Base-by-base conservation (phyloP, 2,329 filamentous ascomycete species). In the Fusarium sp. region DNA sequence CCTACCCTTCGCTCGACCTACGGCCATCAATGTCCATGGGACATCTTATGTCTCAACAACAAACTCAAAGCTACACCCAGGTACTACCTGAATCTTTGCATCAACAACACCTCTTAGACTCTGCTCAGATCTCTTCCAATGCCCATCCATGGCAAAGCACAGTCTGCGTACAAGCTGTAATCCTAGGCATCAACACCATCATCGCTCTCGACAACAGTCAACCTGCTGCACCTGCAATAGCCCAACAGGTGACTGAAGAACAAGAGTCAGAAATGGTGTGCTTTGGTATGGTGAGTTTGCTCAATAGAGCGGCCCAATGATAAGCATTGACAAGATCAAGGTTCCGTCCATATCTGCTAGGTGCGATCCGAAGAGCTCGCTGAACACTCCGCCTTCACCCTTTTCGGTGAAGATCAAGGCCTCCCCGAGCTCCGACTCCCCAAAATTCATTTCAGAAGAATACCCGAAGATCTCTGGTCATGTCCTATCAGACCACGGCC, bases 201-300 rank as follows among this genome's bases (percentile, higher is more conserved):
- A 2, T 24, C 4, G 6, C 24, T 5, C 41, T 24, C 3, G 8
- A 60, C 18, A 16, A n/a, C 13, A n/a, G 9, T 7, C 10, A 8
- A 1, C 16, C 29, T 3, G 7, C 48, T 20, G 7, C 14, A 10
- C 9, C n/a, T 10, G 6, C 54, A 16, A 4, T 9, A 20, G 8
- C 6, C 7, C 48, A 33, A 11, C 11, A 29, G 9, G 13, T 5
- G 7, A 8, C 22, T 2, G 8, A 35, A 0, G 18, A 56, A 8
- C 2, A 0, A 3, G 22, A 3, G 4, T 10, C 18, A 1, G 54
- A 13, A 1, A 50, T 11, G 6, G 68, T 72, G 2, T 75, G 73
- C 27, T 75, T 74, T 24, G 71, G 73, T 0, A 75, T 64, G 68
- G 73, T 74, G 22, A 64, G 63, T 10, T 13, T 0, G 1, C 3